Conservation (phyloP, 768 basidiomycete species). For the Chiua virens region DNA sequence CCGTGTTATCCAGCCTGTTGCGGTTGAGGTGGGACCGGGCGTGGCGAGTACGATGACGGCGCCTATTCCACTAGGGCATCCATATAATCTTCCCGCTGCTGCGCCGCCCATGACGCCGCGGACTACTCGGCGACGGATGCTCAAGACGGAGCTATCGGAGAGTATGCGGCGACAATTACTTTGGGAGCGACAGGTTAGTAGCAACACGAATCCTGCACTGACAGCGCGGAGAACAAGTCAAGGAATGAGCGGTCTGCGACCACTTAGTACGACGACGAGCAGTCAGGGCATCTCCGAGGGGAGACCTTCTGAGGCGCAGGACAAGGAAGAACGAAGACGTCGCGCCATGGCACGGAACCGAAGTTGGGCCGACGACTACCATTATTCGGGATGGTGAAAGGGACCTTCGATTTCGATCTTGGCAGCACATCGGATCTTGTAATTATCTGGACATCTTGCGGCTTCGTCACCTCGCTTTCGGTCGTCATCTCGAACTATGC, state of each 20-base stretch:
- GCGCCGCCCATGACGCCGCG: conserved; percentile 76
- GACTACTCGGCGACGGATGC: conserved; percentile 82
- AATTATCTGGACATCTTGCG: conserved; percentile 22
- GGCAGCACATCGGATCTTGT: conserved; percentile 18
- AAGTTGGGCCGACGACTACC: conserved; percentile 71
- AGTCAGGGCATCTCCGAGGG: conserved; percentile 17
- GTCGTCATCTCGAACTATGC: conserved; percentile 9
- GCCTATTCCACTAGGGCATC: conserved; percentile 61
- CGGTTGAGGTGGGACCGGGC: conserved; percentile 16
- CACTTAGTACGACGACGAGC: conserved; percentile 31
- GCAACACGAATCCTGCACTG: conserved; percentile 45
- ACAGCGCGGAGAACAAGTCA: conserved; percentile 30
- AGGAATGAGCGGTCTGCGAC: conserved; percentile 32
- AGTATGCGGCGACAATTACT: conserved; percentile 76
- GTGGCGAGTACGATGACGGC: conserved; percentile 36
- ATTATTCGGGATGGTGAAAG: conserved; percentile 61
- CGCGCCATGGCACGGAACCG: conserved; percentile 57
- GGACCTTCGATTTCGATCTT: neutral
- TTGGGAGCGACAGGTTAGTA: conserved; percentile 74
- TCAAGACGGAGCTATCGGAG: conserved; percentile 83
- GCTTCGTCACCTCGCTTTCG: conserved; percentile 12
- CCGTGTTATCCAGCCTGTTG: conserved; percentile 20
- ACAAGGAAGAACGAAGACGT: conserved; percentile 42
- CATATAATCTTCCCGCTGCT: conserved; percentile 72
- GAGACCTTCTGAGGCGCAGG: conserved; percentile 24